Evolutionary conservation across 768 basidiomycete genomes (phyloP), one percentile per base, ranked within the genome.

Genomic region (Boletus eberwhitei): DNA sequence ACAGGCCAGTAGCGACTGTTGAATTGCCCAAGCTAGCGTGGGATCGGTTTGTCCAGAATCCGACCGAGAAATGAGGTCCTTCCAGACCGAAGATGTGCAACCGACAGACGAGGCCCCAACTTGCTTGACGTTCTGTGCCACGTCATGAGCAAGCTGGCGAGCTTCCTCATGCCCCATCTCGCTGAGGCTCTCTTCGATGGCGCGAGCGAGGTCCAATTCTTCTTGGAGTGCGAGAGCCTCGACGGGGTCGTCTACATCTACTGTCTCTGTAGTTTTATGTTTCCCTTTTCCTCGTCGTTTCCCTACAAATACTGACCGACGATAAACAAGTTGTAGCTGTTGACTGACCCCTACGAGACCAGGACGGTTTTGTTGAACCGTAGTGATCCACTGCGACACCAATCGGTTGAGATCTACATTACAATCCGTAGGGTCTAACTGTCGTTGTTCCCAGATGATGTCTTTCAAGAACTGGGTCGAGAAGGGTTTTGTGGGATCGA

Each of bases 381-480:
- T 57, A 40, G 60, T 61, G 21, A 59, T 58, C 77, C 72, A 81
- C 26, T 64, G 57, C 5, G 61, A 56, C 29, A 60, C 64, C 50
- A 76, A 63, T 42, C 64, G 69, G 43, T 66, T 40, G 35, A 77
- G 68, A 57, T 72, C 37, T 57, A 73, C 39, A 31, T 49, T 34
- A 42, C 46, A 16, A 29, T 66, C 61, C 8, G 42, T 29, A n/a
- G 60, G n/a, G 65, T 58, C 56, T 59, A 47, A 5, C n/a, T 48
- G 55, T 49, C 60, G 58, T 37, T 45, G 42, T 31, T 55, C 41
- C 69, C 61, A 67, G 8, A 17, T 22, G 48, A 67, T 36, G 35
- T 67, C 69, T 29, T 59, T 49, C 14, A 85, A 55, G 63, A 89
- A 90, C 5, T 38, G 53, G 0, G 66, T 62, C 0, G 87, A 87